These are phyloP conservation scores for Nemania serpens DNA, from an alignment of 2,329 filamentous ascomycete genomes.

Conservation along the genomic window DNA sequence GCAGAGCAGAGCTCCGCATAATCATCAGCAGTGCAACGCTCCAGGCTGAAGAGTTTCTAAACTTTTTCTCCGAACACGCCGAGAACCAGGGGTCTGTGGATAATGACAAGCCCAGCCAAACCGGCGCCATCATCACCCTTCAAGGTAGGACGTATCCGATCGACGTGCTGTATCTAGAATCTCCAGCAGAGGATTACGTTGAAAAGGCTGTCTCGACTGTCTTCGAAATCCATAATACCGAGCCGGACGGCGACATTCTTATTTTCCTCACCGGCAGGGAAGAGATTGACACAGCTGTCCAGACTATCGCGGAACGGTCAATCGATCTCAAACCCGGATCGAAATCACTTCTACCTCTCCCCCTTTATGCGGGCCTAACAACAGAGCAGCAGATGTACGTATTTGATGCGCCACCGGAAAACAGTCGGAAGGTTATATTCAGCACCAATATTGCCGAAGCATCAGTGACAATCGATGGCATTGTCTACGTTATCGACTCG, in stretches of 20 bases:
- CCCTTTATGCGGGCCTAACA: conserved; percentile 86
- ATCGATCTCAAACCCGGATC: conserved; percentile 63
- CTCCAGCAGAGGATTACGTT: conserved; percentile 83
- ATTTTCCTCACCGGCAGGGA: conserved; percentile 92
- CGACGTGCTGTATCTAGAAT: conserved; percentile 79
- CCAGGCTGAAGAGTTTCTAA: conserved; percentile 83
- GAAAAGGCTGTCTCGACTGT: conserved; percentile 82
- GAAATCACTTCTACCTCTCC: conserved; percentile 69
- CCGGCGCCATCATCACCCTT: conserved; percentile 74
- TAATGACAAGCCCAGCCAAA: conserved; percentile 33
- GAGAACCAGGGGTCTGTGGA: conserved; percentile 44
- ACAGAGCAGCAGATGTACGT: conserved; percentile 95
- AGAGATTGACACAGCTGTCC: conserved; percentile 84
- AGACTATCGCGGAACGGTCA: conserved; percentile 75
- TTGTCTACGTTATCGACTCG: conserved; percentile 87
- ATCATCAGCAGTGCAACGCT: conserved; percentile 93
- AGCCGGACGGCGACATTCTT: conserved; percentile 83
- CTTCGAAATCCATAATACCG: conserved; percentile 83
- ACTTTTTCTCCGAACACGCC: conserved; percentile 67
- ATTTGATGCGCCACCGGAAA: conserved; percentile 80
- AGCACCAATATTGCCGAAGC: conserved; percentile 97
- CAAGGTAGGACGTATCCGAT: conserved; percentile 90
- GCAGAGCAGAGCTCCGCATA: conserved; percentile 79
- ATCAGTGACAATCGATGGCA: conserved; percentile 90
- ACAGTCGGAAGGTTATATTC: conserved; percentile 88